phyloP scores from a whole-genome alignment of 257 asterid genomes.

The Cynanchum wilfordii region DNA sequence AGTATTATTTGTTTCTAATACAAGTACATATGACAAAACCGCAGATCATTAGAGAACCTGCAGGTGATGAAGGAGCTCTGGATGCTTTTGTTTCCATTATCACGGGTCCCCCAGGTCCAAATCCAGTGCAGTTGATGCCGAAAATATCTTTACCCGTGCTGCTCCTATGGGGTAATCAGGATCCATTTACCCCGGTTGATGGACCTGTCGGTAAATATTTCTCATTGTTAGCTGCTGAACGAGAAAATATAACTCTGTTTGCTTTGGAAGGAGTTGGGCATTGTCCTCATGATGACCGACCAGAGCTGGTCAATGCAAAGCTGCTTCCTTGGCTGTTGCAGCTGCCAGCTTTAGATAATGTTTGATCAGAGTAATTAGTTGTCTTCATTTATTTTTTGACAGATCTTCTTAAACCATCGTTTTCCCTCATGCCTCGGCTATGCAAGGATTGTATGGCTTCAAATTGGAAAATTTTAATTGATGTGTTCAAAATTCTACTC shows the following conservation, averaged over 20 bases:
- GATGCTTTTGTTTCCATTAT: constrained; percentile 93
- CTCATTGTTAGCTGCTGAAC: constrained; percentile 46
- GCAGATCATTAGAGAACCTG: constrained; percentile 81
- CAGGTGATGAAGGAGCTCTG: constrained; percentile 81
- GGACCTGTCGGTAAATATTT: constrained; percentile 96
- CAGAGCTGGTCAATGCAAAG: constrained; percentile 76
- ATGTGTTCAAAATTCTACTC: too few relatives aligned
- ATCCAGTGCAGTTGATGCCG: constrained; percentile 66
- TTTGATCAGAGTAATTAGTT: background rate
- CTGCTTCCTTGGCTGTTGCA: constrained; percentile 81
- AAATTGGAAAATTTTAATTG: too few relatives aligned
- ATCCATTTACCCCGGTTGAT: constrained; percentile 82
- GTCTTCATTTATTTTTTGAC: too few relatives aligned
- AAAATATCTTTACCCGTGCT: constrained; percentile 53
- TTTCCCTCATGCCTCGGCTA: too few relatives aligned
- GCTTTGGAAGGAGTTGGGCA: constrained; percentile 84
- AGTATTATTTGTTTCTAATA: background rate
- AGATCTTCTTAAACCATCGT: too few relatives aligned
- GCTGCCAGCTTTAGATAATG: constrained; percentile 28
- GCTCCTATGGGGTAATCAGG: constrained; percentile 81
- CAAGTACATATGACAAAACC: background rate
- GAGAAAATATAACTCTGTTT: constrained; percentile 48
- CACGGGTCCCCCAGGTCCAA: constrained; percentile 96
- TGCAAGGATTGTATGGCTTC: too few relatives aligned
- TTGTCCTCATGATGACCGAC: constrained; percentile 95